Base-by-base conservation (phyloP, 106 monocot species). In the Dendrobium nobile region DNA sequence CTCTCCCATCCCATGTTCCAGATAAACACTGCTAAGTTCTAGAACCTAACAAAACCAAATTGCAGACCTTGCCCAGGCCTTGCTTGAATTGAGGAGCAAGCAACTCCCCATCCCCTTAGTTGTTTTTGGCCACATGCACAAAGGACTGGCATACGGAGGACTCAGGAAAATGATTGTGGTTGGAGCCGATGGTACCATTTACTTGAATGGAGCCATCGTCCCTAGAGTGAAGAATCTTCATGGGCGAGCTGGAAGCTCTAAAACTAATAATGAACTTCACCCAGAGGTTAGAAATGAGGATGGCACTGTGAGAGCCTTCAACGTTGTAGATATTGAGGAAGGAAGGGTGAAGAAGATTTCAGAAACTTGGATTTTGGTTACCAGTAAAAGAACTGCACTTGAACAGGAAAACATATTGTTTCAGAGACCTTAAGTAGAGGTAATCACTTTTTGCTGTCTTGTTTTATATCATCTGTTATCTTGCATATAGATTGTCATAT, bases 101-200 rank as follows among this genome's bases (percentile, higher is more conserved):
- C 41, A 51, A 31, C 59, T 88, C 64, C 40, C 82, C 16, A 82
- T 98, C 72, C 91, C 92, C 75, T 67, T 98, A 51, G 92, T 98
- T 31, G 94, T 98, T 17, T 98, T 98, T 73, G 97, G 97, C 15
- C 97, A 98, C 79, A 98, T 98, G 97, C 97, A 98, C 80, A 90
- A 94, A 54, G 78, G 77, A 61, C 80, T 98, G 41, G 87, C 89
- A 26, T 87, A 89, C 47, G 82, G 93, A 41, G 91, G 88, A 13
- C 41, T 78, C 16, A 86, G 97, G 77, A 98, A 92, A 72, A 98
- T 97, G 97, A 81, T 97, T 4, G 86, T 77, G 10, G 76, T 92
- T 7, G 85, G 81, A 9, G n/a, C 73, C 15, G 94, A 90, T 47
- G 67, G 78, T 47, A 94, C 89, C 31, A 76, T 98, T 20, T 98